Evolutionary conservation across 2,329 filamentous ascomycete species (phyloP), one percentile per base, ranked within the genome.

Genomic region (Pseudonectria buxi): DNA sequence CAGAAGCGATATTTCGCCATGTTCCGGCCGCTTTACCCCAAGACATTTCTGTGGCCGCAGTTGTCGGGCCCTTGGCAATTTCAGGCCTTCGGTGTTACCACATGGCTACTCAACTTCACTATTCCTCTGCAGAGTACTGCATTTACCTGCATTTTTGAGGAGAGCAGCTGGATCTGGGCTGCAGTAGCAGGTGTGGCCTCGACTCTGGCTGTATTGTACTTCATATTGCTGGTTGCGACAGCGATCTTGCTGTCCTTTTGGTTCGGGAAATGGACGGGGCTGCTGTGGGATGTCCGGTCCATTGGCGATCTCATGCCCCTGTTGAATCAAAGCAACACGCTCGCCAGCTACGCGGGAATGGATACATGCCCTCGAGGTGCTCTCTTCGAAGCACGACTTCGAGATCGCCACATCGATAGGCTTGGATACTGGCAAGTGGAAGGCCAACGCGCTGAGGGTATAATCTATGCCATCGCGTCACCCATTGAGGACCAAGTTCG

Each of bases 401-500:
- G 62, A 32, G 73, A 68, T 51, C 75, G 70, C 41, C 76, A 76
- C 44, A 65, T 73, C 5, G 80, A 90, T 49, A 73, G 83, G 29
- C 71, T 95, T n/a, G 87, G 89, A 6, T 94, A 94, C 60, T 95
- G 89, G 86, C 76, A 76, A 39, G 78, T 80, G 16, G 78, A 79
- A 13, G 78, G 78, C 36, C 69, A 71, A 41, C 71, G 74, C 4
- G 54, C 61, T 14, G 76, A 80, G 14, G 77, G 80, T 14, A 67
- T 87, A 16, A 94, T 92, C 69, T 88, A 94, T 54, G 78, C 79
- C 2, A 75, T 94, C 37, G 87, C 86, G 58, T 51, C 71, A 58
- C 57, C 58, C 2, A 53, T 68, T 11, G 51, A 59, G 30, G 50
- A 50, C 36, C 46, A 47, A 24, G 44, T 47, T 11, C 42, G 42